Conservation (phyloP, 768 basidiomycete species). For the Neoboletus magnificus region DNA sequence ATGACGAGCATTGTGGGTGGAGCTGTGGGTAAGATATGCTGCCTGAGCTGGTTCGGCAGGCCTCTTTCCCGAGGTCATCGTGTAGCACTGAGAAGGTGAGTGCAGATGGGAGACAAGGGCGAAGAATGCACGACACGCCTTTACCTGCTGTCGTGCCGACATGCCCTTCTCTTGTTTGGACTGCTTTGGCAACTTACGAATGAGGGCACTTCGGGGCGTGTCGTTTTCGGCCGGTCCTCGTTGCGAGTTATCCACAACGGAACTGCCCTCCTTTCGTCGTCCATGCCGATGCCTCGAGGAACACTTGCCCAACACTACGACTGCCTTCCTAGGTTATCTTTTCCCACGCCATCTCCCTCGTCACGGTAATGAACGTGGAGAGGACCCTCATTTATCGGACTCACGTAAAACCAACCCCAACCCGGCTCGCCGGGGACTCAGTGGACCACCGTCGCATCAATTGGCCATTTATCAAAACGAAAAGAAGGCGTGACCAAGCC, state of each 20-base stretch:
- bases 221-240: constrained; percentile 23
- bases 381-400: not conserved
- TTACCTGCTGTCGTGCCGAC: constrained; percentile 33
- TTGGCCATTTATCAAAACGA: not conserved
- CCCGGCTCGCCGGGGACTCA: not conserved
- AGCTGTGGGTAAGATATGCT: constrained; percentile 55
- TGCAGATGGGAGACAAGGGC: constrained; percentile 37
- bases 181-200: constrained; percentile 27
- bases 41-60: constrained; percentile 29
- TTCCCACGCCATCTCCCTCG: constrained; percentile 19
- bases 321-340: constrained; percentile 13
- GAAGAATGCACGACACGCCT: constrained; percentile 37
- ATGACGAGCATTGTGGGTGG: constrained; percentile 52
- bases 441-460: not conserved
- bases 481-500: not conserved
- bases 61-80: constrained; percentile 35
- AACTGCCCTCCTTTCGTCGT: constrained; percentile 16
- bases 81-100: constrained; percentile 32
- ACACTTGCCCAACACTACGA: constrained; percentile 19
- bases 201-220: constrained; percentile 16
- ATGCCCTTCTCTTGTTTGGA: constrained; percentile 34
- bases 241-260: constrained; percentile 23
- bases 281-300: constrained; percentile 32
- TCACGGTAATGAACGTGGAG: constrained; percentile 23
- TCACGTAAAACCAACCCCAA: constrained; percentile 2